Percentiles rank a stretch among this genome's conserved stretches.
Evolutionary conservation across 129 eudicot species (phyloP).

Genomic region (Rutidosis leptorrhynchoides): DNA sequence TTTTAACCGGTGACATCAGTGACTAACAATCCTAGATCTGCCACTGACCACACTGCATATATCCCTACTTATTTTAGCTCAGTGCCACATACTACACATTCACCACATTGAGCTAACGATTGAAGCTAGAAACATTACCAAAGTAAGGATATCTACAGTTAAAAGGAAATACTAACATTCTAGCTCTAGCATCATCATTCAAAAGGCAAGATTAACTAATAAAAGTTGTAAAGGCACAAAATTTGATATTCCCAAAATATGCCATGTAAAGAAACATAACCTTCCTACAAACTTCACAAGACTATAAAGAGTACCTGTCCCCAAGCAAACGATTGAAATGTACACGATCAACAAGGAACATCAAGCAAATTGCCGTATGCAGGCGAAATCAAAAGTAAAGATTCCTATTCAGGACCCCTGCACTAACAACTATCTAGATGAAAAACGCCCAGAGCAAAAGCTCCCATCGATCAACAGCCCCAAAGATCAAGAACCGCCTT

Average conservation of each 20-base stretch:
- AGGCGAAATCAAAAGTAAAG: slow-evolving; percentile 27
- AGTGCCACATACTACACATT: slow-evolving; percentile 3
- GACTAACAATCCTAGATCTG: too few species aligned
- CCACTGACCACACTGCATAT: too few species aligned
- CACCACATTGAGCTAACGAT: not conserved
- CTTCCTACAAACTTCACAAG: slow-evolving; percentile 35
- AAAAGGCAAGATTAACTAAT: slow-evolving; percentile 43
- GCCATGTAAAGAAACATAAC: slow-evolving; percentile 36
- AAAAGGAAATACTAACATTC: not conserved
- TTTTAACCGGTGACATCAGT: too few species aligned
- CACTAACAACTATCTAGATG: slow-evolving; percentile 41
- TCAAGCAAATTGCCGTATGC: slow-evolving; percentile 30
- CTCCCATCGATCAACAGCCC: slow-evolving; percentile 22
- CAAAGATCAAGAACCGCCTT: slow-evolving; percentile 23
- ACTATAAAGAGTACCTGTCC: slow-evolving; percentile 43
- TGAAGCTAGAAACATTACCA: not conserved
- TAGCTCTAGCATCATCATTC: slow-evolving; percentile 19
- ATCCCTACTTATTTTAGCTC: slow-evolving; percentile 4
- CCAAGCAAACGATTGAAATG: slow-evolving; percentile 37
- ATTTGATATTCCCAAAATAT: slow-evolving; percentile 26
- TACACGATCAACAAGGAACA: slow-evolving; percentile 51
- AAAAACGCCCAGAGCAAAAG: slow-evolving; percentile 22
- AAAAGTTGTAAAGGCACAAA: slow-evolving; percentile 32
- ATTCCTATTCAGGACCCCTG: slow-evolving; percentile 57
- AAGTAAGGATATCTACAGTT: not conserved